Percentiles rank a stretch among this genome's conserved stretches.
Evolutionary conservation across 352 stramenopile genomes (phyloP).

Genomic region (Hyaloperonospora brassicae): DNA sequence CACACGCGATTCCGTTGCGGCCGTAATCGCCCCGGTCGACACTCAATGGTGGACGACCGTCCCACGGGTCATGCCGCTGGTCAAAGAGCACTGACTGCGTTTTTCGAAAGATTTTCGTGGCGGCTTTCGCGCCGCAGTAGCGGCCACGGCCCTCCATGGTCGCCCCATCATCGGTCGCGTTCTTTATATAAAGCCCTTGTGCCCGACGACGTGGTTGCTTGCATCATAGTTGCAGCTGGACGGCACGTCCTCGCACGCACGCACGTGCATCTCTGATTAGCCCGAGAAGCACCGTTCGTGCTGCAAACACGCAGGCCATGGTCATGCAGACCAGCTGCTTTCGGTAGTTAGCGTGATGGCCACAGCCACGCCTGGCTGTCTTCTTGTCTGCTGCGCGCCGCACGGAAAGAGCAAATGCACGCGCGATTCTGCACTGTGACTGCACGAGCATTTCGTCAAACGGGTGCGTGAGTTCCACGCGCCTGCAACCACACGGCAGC

Average conservation of each 20-base stretch:
- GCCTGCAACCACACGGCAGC: too few species aligned
- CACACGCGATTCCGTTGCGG: background rate
- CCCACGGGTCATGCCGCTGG: slow-evolving; percentile 2
- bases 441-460: too few species aligned
- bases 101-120: slow-evolving; percentile 20
- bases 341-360: background rate
- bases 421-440: too few species aligned
- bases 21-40: slow-evolving; percentile 7
- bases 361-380: too few species aligned
- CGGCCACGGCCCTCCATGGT: background rate
- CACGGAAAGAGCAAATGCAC: too few species aligned
- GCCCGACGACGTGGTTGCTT: slow-evolving; percentile 2
- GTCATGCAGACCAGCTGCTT: background rate
- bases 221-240: slow-evolving; percentile 7
- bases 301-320: background rate
- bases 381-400: too few species aligned
- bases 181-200: slow-evolving; percentile 8
- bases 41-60: slow-evolving; percentile 4
- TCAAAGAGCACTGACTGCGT: slow-evolving; percentile 18
- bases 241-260: slow-evolving; percentile 3
- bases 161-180: slow-evolving; percentile 1
- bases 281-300: slow-evolving; percentile 1
- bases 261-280: slow-evolving; percentile 19
- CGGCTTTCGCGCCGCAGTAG: slow-evolving; percentile 1
- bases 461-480: too few species aligned